phyloP scores from a whole-genome alignment of 305 asterid species.

The Fraxinus dipetala region DNA sequence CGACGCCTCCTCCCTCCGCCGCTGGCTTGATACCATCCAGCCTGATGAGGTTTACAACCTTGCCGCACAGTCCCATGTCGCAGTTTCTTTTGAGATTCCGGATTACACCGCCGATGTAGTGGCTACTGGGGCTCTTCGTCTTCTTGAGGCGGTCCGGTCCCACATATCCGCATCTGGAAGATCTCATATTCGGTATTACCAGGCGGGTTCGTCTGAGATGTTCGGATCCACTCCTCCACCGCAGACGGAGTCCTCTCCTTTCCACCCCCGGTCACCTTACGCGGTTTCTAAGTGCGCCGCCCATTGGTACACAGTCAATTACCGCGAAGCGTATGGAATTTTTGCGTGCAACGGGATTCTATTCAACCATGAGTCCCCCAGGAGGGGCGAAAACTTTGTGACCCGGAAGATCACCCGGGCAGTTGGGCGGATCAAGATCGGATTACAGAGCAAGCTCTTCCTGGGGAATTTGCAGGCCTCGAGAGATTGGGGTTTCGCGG shows the following conservation, averaged over 20 bases:
- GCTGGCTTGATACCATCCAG: constrained; percentile 87
- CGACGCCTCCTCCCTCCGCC: constrained; percentile 97
- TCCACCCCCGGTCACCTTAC: constrained; percentile 93
- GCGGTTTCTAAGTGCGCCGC: constrained; percentile 95
- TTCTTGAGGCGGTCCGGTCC: constrained; percentile 87
- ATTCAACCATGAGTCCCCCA: constrained; percentile 89
- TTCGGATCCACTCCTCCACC: constrained; percentile 97
- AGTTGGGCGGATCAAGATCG: constrained; percentile 84
- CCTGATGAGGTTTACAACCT: constrained; percentile 98
- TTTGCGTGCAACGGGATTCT: constrained; percentile 93
- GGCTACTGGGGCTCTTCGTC: constrained; percentile 93
- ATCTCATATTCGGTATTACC: constrained; percentile 70
- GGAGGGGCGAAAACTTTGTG: constrained; percentile 93
- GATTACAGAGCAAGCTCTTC: constrained; percentile 86
- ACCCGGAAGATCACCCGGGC: constrained; percentile 94
- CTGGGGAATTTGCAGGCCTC: constrained; percentile 83
- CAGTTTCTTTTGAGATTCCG: constrained; percentile 96
- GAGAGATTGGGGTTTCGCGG: constrained; percentile 94
- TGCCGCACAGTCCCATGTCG: constrained; percentile 98
- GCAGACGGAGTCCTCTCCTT: constrained; percentile 72
- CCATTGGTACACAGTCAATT: constrained; percentile 98
- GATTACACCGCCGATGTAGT: constrained; percentile 98
- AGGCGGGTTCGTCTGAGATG: constrained; percentile 98
- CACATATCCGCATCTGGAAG: constrained; percentile 82
- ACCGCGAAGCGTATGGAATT: constrained; percentile 85